A percentile compares a stretch with the other conserved stretches of the same genome.
phyloP scores from a whole-genome alignment of 441 rosid species.

The Isatis lusitanica region DNA sequence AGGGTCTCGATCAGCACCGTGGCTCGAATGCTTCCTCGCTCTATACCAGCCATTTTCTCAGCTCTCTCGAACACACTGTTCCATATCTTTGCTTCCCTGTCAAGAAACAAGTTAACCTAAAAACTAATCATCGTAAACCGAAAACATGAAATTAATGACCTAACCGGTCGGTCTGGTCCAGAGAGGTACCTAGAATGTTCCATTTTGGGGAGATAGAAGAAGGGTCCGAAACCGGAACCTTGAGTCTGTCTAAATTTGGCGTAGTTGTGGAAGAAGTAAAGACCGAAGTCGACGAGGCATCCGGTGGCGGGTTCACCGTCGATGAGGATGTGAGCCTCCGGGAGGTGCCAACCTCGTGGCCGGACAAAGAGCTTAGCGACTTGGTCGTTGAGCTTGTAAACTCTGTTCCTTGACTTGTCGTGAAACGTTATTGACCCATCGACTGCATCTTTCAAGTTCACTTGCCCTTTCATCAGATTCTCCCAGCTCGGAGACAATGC shows the following conservation, averaged over 20 bases:
- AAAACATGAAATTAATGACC: not conserved
- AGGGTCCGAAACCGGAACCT: conserved; percentile 84
- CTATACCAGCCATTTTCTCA: conserved; percentile 79
- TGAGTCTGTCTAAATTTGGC: conserved; percentile 63
- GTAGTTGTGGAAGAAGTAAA: conserved; percentile 80
- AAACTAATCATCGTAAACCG: not conserved
- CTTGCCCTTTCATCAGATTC: conserved; percentile 85
- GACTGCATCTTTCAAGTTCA: conserved; percentile 86
- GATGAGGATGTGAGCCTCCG: conserved; percentile 78
- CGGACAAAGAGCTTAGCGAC: conserved; percentile 88
- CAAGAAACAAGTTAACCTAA: conserved; percentile 20
- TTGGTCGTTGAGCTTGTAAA: conserved; percentile 78
- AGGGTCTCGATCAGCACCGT: conserved; percentile 89
- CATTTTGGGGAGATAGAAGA: conserved; percentile 96
- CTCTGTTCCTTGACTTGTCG: conserved; percentile 76
- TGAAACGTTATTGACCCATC: conserved; percentile 73
- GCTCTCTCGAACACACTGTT: conserved; percentile 82
- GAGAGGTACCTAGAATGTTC: conserved; percentile 72
- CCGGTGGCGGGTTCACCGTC: conserved; percentile 89
- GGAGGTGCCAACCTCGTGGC: conserved; percentile 93
- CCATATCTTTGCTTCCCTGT: conserved; percentile 96
- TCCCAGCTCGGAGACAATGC: conserved; percentile 94
- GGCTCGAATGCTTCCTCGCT: conserved; percentile 84
- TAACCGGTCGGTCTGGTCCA: not conserved
- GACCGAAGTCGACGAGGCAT: conserved; percentile 88